Percentiles rank a stretch among this genome's conserved stretches.
phyloP scores from a whole-genome alignment of 805 yeast species.

The Kurtzmaniella fragi region DNA sequence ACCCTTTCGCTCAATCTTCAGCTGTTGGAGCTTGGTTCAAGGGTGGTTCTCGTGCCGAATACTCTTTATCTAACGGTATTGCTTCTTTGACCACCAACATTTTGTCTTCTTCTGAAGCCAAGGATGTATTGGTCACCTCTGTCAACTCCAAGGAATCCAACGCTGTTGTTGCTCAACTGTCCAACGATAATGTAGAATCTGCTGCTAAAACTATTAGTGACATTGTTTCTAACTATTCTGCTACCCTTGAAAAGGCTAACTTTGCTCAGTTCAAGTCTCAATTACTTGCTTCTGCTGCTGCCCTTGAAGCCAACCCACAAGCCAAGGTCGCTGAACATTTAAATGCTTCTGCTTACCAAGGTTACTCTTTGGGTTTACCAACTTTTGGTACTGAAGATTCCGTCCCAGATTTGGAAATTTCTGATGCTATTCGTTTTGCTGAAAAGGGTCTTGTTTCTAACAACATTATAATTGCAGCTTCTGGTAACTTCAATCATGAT shows the following conservation, averaged over 20 bases:
- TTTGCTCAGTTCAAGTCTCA: constrained; percentile 44
- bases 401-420: constrained; percentile 48
- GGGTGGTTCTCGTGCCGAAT: constrained; percentile 78
- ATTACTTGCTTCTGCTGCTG: constrained; percentile 43
- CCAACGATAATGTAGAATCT: constrained; percentile 44
- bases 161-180: constrained; percentile 53
- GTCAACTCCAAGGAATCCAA: constrained; percentile 59
- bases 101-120: constrained; percentile 31
- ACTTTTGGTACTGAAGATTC: constrained; percentile 69
- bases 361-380: constrained; percentile 76
- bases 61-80: constrained; percentile 78
- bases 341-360: constrained; percentile 82
- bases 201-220: constrained; percentile 52
- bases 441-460: constrained; percentile 54
- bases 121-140: constrained; percentile 43
- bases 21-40: constrained; percentile 67
- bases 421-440: constrained; percentile 56
- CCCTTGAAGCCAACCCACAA: constrained; percentile 53
- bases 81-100: constrained; percentile 57
- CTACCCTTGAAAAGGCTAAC: constrained; percentile 38
- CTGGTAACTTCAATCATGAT: constrained; percentile 71
- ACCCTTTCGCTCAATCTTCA: constrained; percentile 50
- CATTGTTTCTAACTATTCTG: constrained; percentile 31
- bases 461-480: constrained; percentile 63
- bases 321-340: constrained; percentile 66